phyloP scores from a whole-genome alignment of 139 green algal genomes.

The Pleodorina starrii region DNA sequence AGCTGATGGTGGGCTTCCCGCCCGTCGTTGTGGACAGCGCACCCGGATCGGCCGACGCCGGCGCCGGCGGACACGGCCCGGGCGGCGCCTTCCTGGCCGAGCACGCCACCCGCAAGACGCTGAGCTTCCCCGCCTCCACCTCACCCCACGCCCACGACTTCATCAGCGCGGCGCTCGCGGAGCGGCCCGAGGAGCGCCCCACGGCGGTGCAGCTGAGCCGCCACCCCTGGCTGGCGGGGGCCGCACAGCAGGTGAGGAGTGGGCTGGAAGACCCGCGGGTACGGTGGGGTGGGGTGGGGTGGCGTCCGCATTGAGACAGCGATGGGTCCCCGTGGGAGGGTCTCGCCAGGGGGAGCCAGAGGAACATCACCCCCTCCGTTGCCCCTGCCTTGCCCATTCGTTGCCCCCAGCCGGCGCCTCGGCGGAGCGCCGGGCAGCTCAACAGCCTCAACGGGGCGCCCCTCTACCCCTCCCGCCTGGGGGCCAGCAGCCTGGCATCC shows the following conservation, averaged over 20 bases:
- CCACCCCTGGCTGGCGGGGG: conserved; percentile 29
- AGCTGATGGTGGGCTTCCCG: conserved; percentile 59
- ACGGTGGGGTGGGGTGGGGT: no score
- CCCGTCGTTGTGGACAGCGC: conserved; percentile 54
- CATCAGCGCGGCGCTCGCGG: conserved; percentile 11
- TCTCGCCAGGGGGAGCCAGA: no score
- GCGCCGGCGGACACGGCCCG: neutral
- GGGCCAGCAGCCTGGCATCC: conserved; percentile 9
- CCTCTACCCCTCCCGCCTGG: neutral
- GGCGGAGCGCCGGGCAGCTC: neutral
- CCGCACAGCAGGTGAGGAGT: neutral
- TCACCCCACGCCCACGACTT: conserved; percentile 3
- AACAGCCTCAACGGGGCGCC: neutral
- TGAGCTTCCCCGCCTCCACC: conserved; percentile 26
- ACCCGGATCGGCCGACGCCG: neutral
- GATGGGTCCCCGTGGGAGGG: no score
- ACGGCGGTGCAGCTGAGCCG: neutral
- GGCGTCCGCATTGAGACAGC: no score
- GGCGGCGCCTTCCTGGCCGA: conserved; percentile 1
- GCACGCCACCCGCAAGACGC: conserved; percentile 8
- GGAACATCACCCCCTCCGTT: neutral
- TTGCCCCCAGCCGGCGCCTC: neutral
- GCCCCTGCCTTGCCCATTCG: neutral
- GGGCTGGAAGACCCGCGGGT: no score
- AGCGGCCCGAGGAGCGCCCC: conserved; percentile 12